These are phyloP conservation scores for Globisporangium paroecandrum DNA, from an alignment of 352 stramenopile genomes.

Conservation along the genomic window DNA sequence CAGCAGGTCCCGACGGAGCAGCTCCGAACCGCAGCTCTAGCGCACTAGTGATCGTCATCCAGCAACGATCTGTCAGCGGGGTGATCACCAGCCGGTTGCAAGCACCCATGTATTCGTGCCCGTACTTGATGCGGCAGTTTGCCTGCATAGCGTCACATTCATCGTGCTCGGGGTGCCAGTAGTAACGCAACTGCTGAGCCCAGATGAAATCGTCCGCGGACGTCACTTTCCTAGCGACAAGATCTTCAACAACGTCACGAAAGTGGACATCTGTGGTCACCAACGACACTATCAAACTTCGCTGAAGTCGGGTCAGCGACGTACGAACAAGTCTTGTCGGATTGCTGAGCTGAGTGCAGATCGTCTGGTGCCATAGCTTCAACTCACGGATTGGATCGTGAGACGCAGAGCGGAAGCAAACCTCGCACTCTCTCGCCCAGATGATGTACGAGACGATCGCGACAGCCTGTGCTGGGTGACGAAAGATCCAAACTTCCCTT, in stretches of 20 bases:
- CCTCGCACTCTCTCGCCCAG: conserved; percentile 68
- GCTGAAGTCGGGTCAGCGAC: conserved; percentile 49
- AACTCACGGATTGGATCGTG: conserved; percentile 54
- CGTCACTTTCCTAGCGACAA: conserved; percentile 47
- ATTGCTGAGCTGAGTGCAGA: conserved; percentile 62
- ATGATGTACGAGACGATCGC: conserved; percentile 89
- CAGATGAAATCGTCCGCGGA: conserved; percentile 65
- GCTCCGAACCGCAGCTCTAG: conserved; percentile 87
- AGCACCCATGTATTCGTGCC: conserved; percentile 92
- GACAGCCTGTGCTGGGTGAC: conserved; percentile 88
- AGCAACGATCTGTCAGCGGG: conserved; percentile 91
- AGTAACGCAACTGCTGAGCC: conserved; percentile 76
- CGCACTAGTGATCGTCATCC: conserved; percentile 91
- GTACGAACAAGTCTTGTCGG: conserved; percentile 64
- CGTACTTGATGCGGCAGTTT: conserved; percentile 76
- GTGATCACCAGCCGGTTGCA: conserved; percentile 91
- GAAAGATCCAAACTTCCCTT: conserved; percentile 81
- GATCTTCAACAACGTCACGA: conserved; percentile 67
- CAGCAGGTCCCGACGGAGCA: conserved; percentile 84
- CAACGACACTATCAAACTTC: conserved; percentile 58
- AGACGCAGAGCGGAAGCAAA: conserved; percentile 49
- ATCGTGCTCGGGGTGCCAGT: conserved; percentile 63
- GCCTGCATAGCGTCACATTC: conserved; percentile 58
- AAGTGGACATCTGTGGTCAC: conserved; percentile 80
- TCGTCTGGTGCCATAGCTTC: conserved; percentile 61